phyloP scores from a whole-genome alignment of 2,329 filamentous ascomycete genomes.

The Metarhizium sp. region DNA sequence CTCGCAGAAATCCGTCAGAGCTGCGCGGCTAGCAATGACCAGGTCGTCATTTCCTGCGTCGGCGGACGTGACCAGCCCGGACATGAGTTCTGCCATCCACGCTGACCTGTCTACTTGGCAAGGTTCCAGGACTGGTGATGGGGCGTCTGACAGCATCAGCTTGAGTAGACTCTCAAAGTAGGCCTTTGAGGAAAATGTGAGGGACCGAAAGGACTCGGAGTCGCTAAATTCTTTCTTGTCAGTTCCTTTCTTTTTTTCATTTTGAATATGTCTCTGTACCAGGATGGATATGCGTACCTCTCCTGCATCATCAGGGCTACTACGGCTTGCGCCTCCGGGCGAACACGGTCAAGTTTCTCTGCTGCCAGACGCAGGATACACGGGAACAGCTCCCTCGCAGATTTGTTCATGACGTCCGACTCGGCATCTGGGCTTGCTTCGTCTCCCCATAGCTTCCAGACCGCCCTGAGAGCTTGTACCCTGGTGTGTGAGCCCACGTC shows the following conservation, averaged over 20 bases:
- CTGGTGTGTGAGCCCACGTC: slow-evolving; percentile 85
- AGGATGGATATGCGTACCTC: slow-evolving; percentile 29
- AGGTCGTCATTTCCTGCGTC: slow-evolving; percentile 71
- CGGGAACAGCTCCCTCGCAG: slow-evolving; percentile 33
- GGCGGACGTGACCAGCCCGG: slow-evolving; percentile 63
- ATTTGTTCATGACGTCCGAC: slow-evolving; percentile 15
- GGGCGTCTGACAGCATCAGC: slow-evolving; percentile 28
- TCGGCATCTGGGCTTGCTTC: slow-evolving; percentile 9
- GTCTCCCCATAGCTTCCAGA: slow-evolving; percentile 49
- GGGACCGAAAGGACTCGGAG: slow-evolving; percentile 21
- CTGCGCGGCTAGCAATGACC: slow-evolving; percentile 57
- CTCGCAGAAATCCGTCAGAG: slow-evolving; percentile 48
- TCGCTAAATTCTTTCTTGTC: slow-evolving; percentile 19
- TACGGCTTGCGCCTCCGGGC: slow-evolving; percentile 53
- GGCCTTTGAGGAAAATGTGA: slow-evolving; percentile 46
- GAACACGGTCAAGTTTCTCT: slow-evolving; percentile 85
- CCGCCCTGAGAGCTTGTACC: slow-evolving; percentile 68
- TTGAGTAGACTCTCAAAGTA: slow-evolving; percentile 50
- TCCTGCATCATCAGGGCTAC: slow-evolving; percentile 34
- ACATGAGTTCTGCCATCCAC: slow-evolving; percentile 47
- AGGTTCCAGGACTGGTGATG: slow-evolving; percentile 27
- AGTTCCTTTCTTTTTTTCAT: neutral
- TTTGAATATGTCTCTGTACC: neutral
- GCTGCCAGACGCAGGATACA: slow-evolving; percentile 59
- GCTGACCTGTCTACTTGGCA: slow-evolving; percentile 18